Base-by-base conservation (phyloP, 2,329 filamentous ascomycete genomes). In the Alternaria arbusti region DNA sequence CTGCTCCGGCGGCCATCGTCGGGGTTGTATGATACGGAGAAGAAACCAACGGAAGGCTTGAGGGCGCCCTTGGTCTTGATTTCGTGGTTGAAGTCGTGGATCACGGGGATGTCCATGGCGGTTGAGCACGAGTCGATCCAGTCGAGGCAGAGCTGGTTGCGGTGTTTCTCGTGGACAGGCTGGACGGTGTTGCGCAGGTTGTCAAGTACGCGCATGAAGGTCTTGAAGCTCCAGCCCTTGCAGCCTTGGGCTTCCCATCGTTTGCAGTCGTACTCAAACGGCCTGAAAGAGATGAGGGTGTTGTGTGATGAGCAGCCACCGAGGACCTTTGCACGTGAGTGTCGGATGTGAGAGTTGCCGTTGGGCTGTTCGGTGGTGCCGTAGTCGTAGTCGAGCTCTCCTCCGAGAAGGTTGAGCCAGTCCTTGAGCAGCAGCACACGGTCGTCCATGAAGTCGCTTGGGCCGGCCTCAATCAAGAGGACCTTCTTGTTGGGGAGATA, bases 251-350 rank as follows among this genome's bases (percentile, higher is more conserved):
- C 87, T 74, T 94, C 90, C 94, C 94, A 97, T 72, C 92, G 87
- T 76, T 92, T 87, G 83, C 92, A 88, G 81, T 97, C 94, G 80
- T 96, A 94, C 80, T 94, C 89, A 77, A 97, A 96, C 8, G 94
- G 93, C 25, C 93, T 89, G 87, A 97, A 97, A 17, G 92, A 96
- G 80, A 97, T 97, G 74, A 97, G 86, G 20, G 94, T 97, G 83
- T 97, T 97, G 86, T 97, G 94, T 63, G 91, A 95, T 47, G 93
- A 96, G 86, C 94, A 97, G 70, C 94, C 94, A 71, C 94, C 94
- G 28, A 97, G 87, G 43, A 97, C 93, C 85, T 97, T 97, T 68
- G 94, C 94, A 66, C 94, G 90, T 13, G 94, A 96, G 84, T 97
- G 94, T 69, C 93, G 90, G 83, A 97, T 97, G 83, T 93, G 87